Conservation (phyloP, 345 rosid genomes). For the Physaria fendleri region DNA sequence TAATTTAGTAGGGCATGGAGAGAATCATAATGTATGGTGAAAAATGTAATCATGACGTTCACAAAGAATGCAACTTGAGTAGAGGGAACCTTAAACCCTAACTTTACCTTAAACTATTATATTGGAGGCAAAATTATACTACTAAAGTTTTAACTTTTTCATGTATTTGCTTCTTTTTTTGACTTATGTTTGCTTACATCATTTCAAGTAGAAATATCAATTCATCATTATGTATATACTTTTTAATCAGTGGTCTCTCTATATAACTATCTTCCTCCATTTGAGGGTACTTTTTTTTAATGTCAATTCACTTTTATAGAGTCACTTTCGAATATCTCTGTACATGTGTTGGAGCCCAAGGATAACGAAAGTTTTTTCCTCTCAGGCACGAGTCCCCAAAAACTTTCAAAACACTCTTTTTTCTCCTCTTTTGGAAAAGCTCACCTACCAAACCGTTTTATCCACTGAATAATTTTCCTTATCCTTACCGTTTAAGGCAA, state of each 20-base stretch:
- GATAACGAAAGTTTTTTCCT: no score
- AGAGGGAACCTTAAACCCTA: not conserved
- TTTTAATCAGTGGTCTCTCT: slow-evolving; percentile 1
- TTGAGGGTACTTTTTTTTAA: not conserved
- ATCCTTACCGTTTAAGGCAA: no score
- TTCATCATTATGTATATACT: not conserved
- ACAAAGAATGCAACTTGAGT: slow-evolving; percentile 21
- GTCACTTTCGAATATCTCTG: no score
- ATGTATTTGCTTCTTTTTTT: not conserved
- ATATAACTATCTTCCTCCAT: slow-evolving; percentile 22
- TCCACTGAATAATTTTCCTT: no score
- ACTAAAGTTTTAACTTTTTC: not conserved
- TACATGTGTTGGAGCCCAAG: no score
- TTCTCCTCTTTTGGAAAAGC: no score
- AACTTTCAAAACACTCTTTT: no score
- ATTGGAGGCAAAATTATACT: slow-evolving; percentile 8
- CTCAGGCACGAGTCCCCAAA: no score
- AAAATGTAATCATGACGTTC: slow-evolving; percentile 12
- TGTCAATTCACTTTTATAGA: slow-evolving; percentile 13
- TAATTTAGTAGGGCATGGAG: slow-evolving; percentile 10
- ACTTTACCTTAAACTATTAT: slow-evolving; percentile 16
- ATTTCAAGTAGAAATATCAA: slow-evolving; percentile 4
- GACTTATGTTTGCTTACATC: slow-evolving; percentile 8
- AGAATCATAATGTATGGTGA: slow-evolving; percentile 6
- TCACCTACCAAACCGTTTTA: no score